Base-by-base conservation (phyloP, 1,284 basidiomycete genomes). In the Moesziomyces sp. region DNA sequence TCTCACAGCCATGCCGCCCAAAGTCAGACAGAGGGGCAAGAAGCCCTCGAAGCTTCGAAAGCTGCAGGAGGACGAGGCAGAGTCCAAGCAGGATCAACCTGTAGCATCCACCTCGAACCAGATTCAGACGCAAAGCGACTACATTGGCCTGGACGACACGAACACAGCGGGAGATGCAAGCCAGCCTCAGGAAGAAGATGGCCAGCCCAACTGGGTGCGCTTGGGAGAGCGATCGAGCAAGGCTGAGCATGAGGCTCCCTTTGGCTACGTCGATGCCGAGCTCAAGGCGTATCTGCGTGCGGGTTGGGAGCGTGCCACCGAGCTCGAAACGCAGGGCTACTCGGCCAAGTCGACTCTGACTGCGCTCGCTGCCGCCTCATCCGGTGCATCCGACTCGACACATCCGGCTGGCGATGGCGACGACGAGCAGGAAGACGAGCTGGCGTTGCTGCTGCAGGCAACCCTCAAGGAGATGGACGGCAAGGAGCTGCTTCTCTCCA, bases 401-500 rank as follows among this genome's bases (percentile, higher is more conserved):
- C 43, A 60, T n/a, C 23, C 46, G 16, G 45, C 24, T 19, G 28
- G 14, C 14, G 58, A 59, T 8, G 68, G 63, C 6, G 46, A 61
- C 3, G 70, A 57, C 0, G 65, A 52, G n/a, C 55, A 67, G 5
- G 60, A 60, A 6, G 73, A 78, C n/a, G 77, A 83, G 33, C 55
- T 73, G 5, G 49, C 62, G 13, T 45, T 79, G 11, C 73, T 84
- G 2, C 46, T 83, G n/a, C 71, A 79, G 47, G 82, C 82, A 2
- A 78, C 77, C 7, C 68, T 83, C 33, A 58, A 65, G 23, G 82
- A 84, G 56, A 74, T 82, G 57, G 72, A 78, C 26, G 82, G 82
- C 13, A 71, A 78, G 19, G 82, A 83, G 57, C 75, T 83, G 9
- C 30, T 60, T 4, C 62, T 82, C 1, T 79, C 80, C 21, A 84